Base-by-base conservation (phyloP, 78 protist genomes). In the Dictyostelium purpureum region DNA sequence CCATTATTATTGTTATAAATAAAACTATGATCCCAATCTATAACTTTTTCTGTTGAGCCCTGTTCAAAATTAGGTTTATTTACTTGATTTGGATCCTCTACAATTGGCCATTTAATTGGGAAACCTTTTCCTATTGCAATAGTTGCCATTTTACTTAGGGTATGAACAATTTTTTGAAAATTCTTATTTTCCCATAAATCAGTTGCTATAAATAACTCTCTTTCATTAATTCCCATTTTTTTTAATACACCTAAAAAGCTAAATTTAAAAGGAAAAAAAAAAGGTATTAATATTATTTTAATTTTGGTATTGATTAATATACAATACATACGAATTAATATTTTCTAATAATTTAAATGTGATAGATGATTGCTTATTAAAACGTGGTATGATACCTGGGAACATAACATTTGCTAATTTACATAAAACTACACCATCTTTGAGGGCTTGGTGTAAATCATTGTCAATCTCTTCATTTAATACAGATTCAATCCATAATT, bases 161-260 rank as follows among this genome's bases (percentile, higher is more conserved):
- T 85, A 31, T 76, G 61, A 73, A 85, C 47, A 21, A 85, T 82
- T 47, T 71, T 85, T 57, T 85, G 92, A 26, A 85, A 56, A 35
- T 85, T 85, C 42, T 85, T 85, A 85, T 85, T 85, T 21, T 85
- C 92, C 42, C 77, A 67, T 45, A 85, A 47, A 61, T 85, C 92
- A 3, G 92, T 85, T 45, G 92, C 80, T 26, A 73, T 73, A 57
- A 85, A 85, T 56, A 85, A 43, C 33, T 85, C 82, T 31, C 59
- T 37, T 18, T 85, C 92, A 73, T 76, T 85, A 4, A 85, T 85
- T 59, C 92, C 92, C 61, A 85, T 43, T 49, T 57, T 54, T 77
- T 85, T 85, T 43, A 69, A 45, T 31, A 85, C 92, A 33, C 42
- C 10, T 37, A 85, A 71, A 45, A 85, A 83, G n/a, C 90, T 83